These are phyloP conservation scores for Tricladium varicosporioides DNA, from an alignment of 2,329 filamentous ascomycete genomes.

Conservation along the genomic window DNA sequence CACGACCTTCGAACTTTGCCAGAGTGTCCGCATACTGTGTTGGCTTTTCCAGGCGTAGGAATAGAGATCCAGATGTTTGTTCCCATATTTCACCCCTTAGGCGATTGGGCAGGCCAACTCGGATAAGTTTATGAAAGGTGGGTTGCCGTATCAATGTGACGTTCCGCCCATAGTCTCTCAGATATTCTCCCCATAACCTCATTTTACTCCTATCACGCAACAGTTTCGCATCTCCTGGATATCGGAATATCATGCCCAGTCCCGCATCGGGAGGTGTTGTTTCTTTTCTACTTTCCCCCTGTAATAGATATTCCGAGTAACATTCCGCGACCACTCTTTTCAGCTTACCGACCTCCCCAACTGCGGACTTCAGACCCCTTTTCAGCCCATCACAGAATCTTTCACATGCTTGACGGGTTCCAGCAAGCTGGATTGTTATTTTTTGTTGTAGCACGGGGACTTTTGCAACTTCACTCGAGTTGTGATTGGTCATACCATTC, in stretches of 20 bases:
- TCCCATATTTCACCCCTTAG: constrained; percentile 96
- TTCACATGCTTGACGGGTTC: constrained; percentile 85
- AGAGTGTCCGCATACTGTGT: constrained; percentile 82
- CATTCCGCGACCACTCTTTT: constrained; percentile 78
- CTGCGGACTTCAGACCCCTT: constrained; percentile 79
- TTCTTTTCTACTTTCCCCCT: constrained; percentile 50
- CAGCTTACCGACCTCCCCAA: constrained; percentile 84
- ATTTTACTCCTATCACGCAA: constrained; percentile 95
- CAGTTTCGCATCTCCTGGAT: constrained; percentile 93
- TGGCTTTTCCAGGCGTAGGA: constrained; percentile 81
- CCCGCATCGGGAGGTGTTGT: constrained; percentile 77
- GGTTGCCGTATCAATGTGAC: constrained; percentile 89
- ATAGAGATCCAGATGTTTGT: constrained; percentile 86
- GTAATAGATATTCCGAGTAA: constrained; percentile 83
- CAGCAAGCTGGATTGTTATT: constrained; percentile 87
- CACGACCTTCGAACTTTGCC: constrained; percentile 75
- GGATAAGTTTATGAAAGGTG: constrained; percentile 95
- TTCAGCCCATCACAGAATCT: constrained; percentile 96
- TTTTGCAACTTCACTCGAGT: constrained; percentile 47
- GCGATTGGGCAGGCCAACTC: constrained; percentile 90
- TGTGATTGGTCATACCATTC: constrained; percentile 67
- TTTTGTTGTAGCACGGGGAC: constrained; percentile 63
- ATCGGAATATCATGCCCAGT: constrained; percentile 87
- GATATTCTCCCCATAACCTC: constrained; percentile 94
- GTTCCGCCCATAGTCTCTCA: constrained; percentile 92